Conservation (phyloP, 2,329 filamentous ascomycete species). For the Hymenoscyphus fraxineus region DNA sequence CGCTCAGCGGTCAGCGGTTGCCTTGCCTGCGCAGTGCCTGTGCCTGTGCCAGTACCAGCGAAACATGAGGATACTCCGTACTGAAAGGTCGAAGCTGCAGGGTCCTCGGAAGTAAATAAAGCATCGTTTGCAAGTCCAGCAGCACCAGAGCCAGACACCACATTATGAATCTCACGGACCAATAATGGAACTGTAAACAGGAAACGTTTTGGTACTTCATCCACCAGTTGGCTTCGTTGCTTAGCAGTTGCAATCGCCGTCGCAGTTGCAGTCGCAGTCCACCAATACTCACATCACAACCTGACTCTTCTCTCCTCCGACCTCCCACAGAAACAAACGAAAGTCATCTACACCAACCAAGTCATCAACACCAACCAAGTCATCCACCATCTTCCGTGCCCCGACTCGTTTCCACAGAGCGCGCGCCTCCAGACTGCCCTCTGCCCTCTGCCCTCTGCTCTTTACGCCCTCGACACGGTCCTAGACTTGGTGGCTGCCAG, state of each 20-base stretch:
- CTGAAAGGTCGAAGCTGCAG: not conserved
- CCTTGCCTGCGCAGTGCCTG: not conserved
- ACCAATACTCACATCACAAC: not conserved
- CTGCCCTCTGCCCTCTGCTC: not conserved
- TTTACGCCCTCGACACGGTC: not conserved
- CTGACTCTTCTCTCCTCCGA: not conserved
- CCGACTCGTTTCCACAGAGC: not conserved
- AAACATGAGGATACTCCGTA: not conserved
- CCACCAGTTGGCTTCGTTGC: not conserved
- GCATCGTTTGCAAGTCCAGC: not conserved
- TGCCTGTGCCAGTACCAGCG: not conserved
- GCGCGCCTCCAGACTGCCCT: not conserved
- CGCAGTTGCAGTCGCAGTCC: not conserved
- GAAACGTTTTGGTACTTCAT: slow-evolving; percentile 1
- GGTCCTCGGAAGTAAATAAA: not conserved
- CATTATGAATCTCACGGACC: not conserved
- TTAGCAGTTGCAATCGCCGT: not conserved
- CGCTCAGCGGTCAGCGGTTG: not conserved
- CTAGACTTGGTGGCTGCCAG: not conserved
- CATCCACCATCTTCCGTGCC: not conserved
- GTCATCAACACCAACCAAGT: not conserved
- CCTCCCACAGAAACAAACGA: not conserved
- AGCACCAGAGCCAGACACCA: not conserved
- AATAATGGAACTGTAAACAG: not conserved
- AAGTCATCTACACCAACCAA: not conserved